phyloP scores from a whole-genome alignment of 2,329 filamentous ascomycete species.

The Teratosphaeria destructans region DNA sequence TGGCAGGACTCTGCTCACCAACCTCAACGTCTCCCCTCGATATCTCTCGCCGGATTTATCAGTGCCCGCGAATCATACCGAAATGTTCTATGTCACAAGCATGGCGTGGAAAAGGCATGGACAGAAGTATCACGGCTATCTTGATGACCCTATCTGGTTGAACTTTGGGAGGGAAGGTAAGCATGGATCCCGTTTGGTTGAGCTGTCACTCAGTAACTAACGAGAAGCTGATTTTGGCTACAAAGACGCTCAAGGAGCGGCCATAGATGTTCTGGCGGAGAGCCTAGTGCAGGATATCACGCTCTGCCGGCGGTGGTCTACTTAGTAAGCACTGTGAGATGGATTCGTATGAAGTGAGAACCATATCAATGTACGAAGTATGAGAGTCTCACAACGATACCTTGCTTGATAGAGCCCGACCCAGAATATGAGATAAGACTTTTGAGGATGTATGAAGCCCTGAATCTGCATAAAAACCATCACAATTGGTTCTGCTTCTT shows the following conservation, averaged over 20 bases:
- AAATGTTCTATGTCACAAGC: slow-evolving; percentile 50
- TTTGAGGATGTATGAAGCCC: background rate
- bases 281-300: background rate
- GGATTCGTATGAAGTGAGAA: no score
- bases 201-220: background rate
- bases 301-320: background rate
- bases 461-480: background rate
- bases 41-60: background rate
- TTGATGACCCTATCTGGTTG: slow-evolving; percentile 47
- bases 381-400: no score
- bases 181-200: background rate
- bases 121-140: slow-evolving; percentile 44
- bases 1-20: slow-evolving; percentile 32
- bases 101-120: slow-evolving; percentile 44
- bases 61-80: slow-evolving; percentile 26
- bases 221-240: background rate
- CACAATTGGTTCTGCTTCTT: background rate
- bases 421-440: background rate
- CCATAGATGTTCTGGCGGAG: background rate
- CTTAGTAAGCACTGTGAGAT: background rate
- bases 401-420: background rate
- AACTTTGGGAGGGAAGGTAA: slow-evolving; percentile 48
- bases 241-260: background rate
- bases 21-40: slow-evolving; percentile 1
- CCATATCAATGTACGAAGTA: no score